Conservation (phyloP, 768 basidiomycete species). For the Dacryopinax primogenitus region DNA sequence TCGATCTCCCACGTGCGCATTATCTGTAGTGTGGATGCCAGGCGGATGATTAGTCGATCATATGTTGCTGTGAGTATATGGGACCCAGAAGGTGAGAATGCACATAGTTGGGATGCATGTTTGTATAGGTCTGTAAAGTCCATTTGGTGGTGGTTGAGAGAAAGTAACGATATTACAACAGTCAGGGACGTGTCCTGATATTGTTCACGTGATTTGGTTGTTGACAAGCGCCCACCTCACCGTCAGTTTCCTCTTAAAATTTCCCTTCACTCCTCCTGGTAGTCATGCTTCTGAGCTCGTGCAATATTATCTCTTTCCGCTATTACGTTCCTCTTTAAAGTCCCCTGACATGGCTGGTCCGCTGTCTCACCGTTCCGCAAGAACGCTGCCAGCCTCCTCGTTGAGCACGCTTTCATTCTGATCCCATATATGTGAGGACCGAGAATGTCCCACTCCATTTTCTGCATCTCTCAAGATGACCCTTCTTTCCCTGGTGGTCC, state of each 20-base stretch:
- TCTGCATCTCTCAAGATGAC: no score
- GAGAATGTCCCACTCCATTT: no score
- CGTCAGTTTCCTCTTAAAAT: background rate
- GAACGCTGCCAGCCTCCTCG: no score
- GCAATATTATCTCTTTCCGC: no score
- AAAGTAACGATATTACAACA: background rate
- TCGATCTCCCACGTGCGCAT: constrained; percentile 66
- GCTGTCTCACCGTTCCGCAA: no score
- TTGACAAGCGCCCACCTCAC: background rate
- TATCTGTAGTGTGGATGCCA: constrained; percentile 72
- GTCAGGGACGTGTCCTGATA: background rate
- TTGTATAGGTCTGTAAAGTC: constrained; percentile 81
- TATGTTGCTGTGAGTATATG: constrained; percentile 71
- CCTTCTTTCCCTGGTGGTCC: no score
- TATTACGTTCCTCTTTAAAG: no score
- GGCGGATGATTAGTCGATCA: constrained; percentile 69
- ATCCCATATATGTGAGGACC: no score
- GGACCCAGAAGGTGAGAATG: constrained; percentile 76
- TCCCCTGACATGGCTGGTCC: no score
- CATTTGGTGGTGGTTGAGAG: constrained; percentile 9
- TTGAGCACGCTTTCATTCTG: no score
- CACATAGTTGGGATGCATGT: constrained; percentile 53
- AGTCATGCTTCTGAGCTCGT: no score
- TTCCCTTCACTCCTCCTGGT: no score
- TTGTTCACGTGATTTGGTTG: background rate